Percentiles rank a stretch among this genome's conserved stretches.
Evolutionary conservation across 2,329 filamentous ascomycete species (phyloP).

Genomic region (Claviceps paspali): DNA sequence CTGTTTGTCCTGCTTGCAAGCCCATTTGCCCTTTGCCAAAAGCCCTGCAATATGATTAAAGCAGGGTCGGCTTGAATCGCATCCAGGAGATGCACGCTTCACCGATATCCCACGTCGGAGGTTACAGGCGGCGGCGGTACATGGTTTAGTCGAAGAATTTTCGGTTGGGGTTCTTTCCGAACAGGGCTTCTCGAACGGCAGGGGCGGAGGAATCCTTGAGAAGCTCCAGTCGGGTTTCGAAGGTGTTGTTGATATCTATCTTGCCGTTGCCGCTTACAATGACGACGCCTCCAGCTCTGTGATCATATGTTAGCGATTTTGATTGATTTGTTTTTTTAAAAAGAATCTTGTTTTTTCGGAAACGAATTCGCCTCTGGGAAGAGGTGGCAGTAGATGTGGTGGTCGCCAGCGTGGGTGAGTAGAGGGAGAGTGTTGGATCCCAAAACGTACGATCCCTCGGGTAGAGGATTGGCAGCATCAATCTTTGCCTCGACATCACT

Average conservation of each 20-base stretch:
- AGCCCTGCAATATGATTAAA: conserved; percentile 8
- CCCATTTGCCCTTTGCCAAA: neutral
- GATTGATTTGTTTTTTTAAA: too few relatives aligned
- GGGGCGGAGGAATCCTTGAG: conserved; percentile 77
- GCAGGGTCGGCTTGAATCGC: neutral
- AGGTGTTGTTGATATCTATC: conserved; percentile 97
- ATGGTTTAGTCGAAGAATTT: conserved; percentile 76
- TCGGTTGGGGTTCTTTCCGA: conserved; percentile 89
- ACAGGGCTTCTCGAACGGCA: conserved; percentile 69
- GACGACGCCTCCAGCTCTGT: conserved; percentile 66
- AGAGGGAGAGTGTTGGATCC: neutral
- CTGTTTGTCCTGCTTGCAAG: neutral
- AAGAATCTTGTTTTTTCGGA: too few relatives aligned
- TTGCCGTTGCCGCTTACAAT: conserved; percentile 75
- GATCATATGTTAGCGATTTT: neutral
- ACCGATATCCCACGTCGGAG: neutral
- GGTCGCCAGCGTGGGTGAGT: too few relatives aligned
- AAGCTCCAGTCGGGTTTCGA: conserved; percentile 77
- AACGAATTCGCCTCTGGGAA: too few relatives aligned
- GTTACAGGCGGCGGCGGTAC: neutral
- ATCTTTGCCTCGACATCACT: conserved; percentile 55
- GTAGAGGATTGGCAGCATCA: conserved; percentile 64
- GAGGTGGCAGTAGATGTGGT: too few relatives aligned
- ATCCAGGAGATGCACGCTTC: neutral
- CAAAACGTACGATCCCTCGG: conserved; percentile 64